Base-by-base conservation (phyloP, 345 rosid genomes). In the Kandelia obovata region DNA sequence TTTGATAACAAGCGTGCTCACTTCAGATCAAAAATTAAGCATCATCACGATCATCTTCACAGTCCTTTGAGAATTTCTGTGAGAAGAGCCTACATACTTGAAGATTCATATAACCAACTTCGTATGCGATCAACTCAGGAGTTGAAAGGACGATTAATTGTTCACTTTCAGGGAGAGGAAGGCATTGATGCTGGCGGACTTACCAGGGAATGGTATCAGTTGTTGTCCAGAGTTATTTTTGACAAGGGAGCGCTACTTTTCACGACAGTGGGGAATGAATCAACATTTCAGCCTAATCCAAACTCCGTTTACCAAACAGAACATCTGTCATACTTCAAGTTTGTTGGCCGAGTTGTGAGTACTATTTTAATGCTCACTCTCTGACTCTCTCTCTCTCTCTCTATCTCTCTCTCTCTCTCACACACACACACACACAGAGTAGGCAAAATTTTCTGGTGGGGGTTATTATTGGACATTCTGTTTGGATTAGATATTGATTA, bases 101-200 rank as follows among this genome's bases (percentile, higher is more conserved):
- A 95, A 77, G 99, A 95, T 82, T 95, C 99, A 51, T 95, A 95
- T 71, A 95, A 91, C 80, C 99, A 95, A 72, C 78, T 95, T 75
- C 89, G 99, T 31, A 56, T 95, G 97, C 83, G 93, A 67, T 79
- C 96, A 63, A 83, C 85, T 60, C 87, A 82, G 67, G 97, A 95
- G 79, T 75, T 95, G 81, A 95, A 88, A 82, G 99, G 99, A 71
- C 84, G 99, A 79, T 73, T 91, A 77, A 95, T 90, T 51, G 96
- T 95, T 65, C 88, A 91, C 69, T 95, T 95, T 80, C 99, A 95
- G 84, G 96, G 97, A 71, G 97, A 95, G 78, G 96, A 91, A 83
- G 99, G 99, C 58, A 91, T 95, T 75, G 99, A 95, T 83, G 99
- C 99, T 0, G 97, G 99, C 78, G 99, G 99, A 64, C 97, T 95